Evolutionary conservation across 1,284 basidiomycete species (phyloP).

Genomic region (Hypsizygus ulmarius): DNA sequence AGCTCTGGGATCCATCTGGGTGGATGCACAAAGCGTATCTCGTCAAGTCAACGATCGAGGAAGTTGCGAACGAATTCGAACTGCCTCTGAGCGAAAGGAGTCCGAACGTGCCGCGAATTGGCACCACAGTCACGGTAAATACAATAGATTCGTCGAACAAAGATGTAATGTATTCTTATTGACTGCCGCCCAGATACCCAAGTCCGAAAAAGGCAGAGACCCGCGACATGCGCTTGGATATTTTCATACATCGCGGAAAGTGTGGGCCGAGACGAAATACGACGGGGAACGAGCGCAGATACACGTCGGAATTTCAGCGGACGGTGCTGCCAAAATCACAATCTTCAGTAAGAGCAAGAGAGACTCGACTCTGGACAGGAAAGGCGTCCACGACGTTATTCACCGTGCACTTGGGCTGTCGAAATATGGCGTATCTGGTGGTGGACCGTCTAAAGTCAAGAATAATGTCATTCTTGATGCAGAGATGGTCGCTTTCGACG

Average conservation of each 20-base stretch:
- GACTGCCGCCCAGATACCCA: conserved; percentile 62
- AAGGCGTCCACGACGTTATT: conserved; percentile 65
- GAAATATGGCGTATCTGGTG: conserved; percentile 3
- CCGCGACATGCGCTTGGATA: conserved; percentile 53
- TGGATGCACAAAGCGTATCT: conserved; percentile 56
- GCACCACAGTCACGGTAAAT: conserved; percentile 45
- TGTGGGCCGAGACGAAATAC: conserved; percentile 89
- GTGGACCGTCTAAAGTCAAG: conserved; percentile 26
- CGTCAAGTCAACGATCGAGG: conserved; percentile 55
- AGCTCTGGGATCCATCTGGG: conserved; percentile 62
- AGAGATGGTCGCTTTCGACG: conserved; percentile 83
- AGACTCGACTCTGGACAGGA: conserved; percentile 73
- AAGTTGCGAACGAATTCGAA: conserved; percentile 55
- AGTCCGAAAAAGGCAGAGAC: conserved; percentile 69
- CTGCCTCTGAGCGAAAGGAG: conserved; percentile 29
- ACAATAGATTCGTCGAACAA: neutral
- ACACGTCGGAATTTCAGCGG: conserved; percentile 57
- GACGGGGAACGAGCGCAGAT: conserved; percentile 90
- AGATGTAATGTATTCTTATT: neutral
- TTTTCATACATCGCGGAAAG: conserved; percentile 40
- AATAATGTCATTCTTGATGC: conserved; percentile 75
- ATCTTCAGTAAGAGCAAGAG: conserved; percentile 86
- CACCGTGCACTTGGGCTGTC: conserved; percentile 57
- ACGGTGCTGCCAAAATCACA: conserved; percentile 47
- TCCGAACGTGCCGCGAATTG: conserved; percentile 48